A percentile compares a stretch with the other conserved stretches of the same genome.
These are phyloP conservation scores for Cinchona pubescens DNA, from an alignment of 257 asterid species.

Conservation along the genomic window DNA sequence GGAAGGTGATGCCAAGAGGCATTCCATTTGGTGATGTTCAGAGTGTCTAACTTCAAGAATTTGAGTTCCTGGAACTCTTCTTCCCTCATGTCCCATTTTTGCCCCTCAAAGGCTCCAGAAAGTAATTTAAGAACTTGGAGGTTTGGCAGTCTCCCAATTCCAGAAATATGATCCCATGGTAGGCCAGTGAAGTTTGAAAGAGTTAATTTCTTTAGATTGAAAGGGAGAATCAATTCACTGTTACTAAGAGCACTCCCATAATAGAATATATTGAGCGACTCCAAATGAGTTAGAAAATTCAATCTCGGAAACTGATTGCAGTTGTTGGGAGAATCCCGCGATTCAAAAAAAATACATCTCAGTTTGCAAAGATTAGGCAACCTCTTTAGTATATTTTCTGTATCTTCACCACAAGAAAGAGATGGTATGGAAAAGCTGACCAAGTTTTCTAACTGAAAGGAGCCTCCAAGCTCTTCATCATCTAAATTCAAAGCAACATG, in stretches of 20 bases:
- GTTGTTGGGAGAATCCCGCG: background rate
- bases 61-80: constrained; percentile 9
- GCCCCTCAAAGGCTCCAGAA: constrained; percentile 8
- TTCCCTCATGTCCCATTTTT: constrained; percentile 6
- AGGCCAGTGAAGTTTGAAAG: background rate
- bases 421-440: constrained; percentile 14
- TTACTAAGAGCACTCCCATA: background rate
- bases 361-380: constrained; percentile 2
- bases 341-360: constrained; percentile 6
- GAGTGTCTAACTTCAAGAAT: constrained; percentile 11
- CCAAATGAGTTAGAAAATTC: background rate
- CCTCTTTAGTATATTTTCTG: background rate
- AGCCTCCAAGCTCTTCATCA: too few species aligned
- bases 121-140: constrained; percentile 6
- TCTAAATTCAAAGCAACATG: background rate
- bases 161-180: background rate
- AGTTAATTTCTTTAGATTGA: constrained; percentile 3
- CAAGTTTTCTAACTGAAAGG: background rate
- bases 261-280: constrained; percentile 7
- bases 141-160: background rate
- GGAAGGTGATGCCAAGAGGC: constrained; percentile 10
- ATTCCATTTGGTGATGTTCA: constrained; percentile 5
- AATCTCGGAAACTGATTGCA: background rate
- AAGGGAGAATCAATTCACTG: background rate
- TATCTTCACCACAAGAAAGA: background rate